Percentiles rank a stretch among this genome's conserved stretches.
Evolutionary conservation across 306 rosid genomes (phyloP).

Genomic region (Argentina anserina): DNA sequence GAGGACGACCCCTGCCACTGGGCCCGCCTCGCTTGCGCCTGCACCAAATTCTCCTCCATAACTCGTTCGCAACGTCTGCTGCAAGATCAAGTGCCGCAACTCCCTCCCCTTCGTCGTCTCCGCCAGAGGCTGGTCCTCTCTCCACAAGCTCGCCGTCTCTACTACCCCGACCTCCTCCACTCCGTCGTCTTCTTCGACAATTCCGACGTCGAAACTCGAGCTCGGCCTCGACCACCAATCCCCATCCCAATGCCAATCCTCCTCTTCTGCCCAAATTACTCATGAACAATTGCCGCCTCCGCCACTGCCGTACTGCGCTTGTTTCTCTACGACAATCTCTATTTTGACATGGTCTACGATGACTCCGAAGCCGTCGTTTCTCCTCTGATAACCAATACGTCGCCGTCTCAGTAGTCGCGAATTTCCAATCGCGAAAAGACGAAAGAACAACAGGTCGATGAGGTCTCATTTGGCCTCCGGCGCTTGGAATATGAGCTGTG

Average conservation of each 20-base stretch:
- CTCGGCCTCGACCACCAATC: conserved; percentile 42
- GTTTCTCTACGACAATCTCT: conserved; percentile 85
- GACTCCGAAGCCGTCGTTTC: conserved; percentile 42
- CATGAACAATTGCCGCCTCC: conserved; percentile 19
- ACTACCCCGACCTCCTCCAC: conserved; percentile 81
- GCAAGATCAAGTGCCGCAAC: conserved; percentile 47
- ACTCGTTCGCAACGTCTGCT: conserved; percentile 56
- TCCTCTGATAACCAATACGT: conserved; percentile 19
- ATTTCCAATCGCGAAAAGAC: conserved; percentile 28
- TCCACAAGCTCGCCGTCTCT: conserved; percentile 71
- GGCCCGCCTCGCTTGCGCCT: conserved; percentile 79
- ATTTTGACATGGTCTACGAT: conserved; percentile 55
- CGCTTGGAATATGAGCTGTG: conserved; percentile 69
- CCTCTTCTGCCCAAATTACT: conserved; percentile 10
- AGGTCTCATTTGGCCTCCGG: conserved; percentile 78
- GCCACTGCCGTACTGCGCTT: conserved; percentile 30
- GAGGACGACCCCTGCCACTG: conserved; percentile 84
- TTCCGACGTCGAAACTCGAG: conserved; percentile 78
- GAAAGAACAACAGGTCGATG: conserved; percentile 39
- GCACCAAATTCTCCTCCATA: conserved; percentile 58
- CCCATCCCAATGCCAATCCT: too few relatives aligned
- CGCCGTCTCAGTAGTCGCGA: conserved; percentile 19
- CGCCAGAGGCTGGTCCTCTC: conserved; percentile 51
- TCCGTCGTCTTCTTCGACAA: conserved; percentile 71
- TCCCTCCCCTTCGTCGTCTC: conserved; percentile 52